phyloP scores from a whole-genome alignment of 1,284 basidiomycete genomes.

The Naganishia liquefaciens region DNA sequence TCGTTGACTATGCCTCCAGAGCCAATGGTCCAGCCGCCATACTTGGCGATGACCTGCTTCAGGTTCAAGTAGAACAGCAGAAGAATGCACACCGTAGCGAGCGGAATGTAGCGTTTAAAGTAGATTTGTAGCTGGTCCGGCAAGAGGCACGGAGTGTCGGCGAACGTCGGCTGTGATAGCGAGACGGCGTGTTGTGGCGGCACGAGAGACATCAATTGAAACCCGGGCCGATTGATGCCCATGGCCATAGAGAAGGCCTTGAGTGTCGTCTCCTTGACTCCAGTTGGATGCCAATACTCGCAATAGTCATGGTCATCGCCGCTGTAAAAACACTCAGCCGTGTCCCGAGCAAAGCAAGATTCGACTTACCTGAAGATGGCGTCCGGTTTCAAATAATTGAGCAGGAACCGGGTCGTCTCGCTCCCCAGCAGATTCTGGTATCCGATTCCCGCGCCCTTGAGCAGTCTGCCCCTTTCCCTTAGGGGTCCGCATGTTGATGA shows the following conservation, averaged over 20 bases:
- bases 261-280: slow-evolving; percentile 70
- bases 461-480: slow-evolving; percentile 70
- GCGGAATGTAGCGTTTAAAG: slow-evolving; percentile 61
- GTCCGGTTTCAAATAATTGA: slow-evolving; percentile 66
- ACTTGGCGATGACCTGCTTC: slow-evolving; percentile 38
- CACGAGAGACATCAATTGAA: slow-evolving; percentile 76
- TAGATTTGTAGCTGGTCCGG: slow-evolving; percentile 70
- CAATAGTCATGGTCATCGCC: slow-evolving; percentile 90
- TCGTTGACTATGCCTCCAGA: background rate
- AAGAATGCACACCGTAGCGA: slow-evolving; percentile 56
- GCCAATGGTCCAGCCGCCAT: slow-evolving; percentile 33
- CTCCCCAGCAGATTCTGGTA: slow-evolving; percentile 78
- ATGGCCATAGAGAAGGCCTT: slow-evolving; percentile 80
- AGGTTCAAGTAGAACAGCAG: slow-evolving; percentile 51
- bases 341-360: background rate
- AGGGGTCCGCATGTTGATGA: slow-evolving; percentile 70
- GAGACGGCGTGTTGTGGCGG: slow-evolving; percentile 50
- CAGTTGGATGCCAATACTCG: slow-evolving; percentile 63
- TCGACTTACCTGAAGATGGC: slow-evolving; percentile 69
- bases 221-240: slow-evolving; percentile 74
- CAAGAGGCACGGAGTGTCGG: slow-evolving; percentile 65
- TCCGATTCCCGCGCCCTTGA: slow-evolving; percentile 71
- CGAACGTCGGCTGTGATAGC: slow-evolving; percentile 49
- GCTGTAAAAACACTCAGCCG: slow-evolving; percentile 53
- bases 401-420: slow-evolving; percentile 68